Evolutionary conservation across 2,329 filamentous ascomycete species (phyloP).

Genomic region (Onygenales sp.): DNA sequence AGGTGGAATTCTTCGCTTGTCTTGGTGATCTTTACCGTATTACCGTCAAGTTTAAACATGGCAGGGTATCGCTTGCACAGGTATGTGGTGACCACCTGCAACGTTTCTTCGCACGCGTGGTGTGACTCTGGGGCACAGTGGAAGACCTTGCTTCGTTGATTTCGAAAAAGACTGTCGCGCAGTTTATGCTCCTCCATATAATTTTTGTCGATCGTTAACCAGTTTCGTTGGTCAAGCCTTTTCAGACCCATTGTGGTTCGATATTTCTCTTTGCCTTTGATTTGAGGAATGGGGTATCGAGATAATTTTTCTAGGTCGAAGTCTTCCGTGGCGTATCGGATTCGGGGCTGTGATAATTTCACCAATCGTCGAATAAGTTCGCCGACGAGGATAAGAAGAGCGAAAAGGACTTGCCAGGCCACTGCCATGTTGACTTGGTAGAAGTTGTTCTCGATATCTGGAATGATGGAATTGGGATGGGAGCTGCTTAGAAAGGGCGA

Average conservation of each 20-base stretch:
- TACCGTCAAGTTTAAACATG: slow-evolving; percentile 34
- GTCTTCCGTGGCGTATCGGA: background rate
- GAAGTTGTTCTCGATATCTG: background rate
- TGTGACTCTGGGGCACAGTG: slow-evolving; percentile 36
- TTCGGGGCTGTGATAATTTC: slow-evolving; percentile 8
- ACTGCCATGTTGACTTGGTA: background rate
- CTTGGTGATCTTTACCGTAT: slow-evolving; percentile 22
- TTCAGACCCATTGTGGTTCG: slow-evolving; percentile 40
- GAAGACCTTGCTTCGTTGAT: slow-evolving; percentile 32
- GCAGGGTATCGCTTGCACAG: slow-evolving; percentile 35
- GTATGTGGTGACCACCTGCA: slow-evolving; percentile 38
- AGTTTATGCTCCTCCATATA: slow-evolving; percentile 37
- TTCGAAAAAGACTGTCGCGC: slow-evolving; percentile 31
- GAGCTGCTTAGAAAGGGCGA: too few relatives aligned
- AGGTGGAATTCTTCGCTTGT: slow-evolving; percentile 36
- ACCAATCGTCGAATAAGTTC: slow-evolving; percentile 14
- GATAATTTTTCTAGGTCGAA: slow-evolving; percentile 24
- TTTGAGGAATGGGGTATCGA: slow-evolving; percentile 29
- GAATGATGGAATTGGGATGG: too few relatives aligned
- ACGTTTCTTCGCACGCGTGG: slow-evolving; percentile 38
- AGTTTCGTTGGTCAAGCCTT: slow-evolving; percentile 37
- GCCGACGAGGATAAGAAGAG: slow-evolving; percentile 17
- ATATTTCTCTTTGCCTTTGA: slow-evolving; percentile 30
- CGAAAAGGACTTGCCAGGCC: background rate
- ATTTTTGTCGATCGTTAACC: slow-evolving; percentile 40